Conservation (phyloP, 148 eudicot genomes). For the Vaccinium myrtillus region DNA sequence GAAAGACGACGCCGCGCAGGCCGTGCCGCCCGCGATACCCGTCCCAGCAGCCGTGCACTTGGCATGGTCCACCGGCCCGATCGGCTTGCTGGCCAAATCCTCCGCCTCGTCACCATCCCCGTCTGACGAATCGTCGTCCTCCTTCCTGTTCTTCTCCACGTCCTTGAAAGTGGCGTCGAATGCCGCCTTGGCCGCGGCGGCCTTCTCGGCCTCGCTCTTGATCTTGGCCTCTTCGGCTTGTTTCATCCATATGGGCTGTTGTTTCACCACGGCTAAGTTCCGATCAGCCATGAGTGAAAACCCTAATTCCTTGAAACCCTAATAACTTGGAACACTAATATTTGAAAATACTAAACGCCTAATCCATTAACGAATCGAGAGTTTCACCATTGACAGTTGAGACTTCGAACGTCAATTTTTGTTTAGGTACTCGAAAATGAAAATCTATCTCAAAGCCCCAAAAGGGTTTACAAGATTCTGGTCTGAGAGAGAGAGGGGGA, state of each 20-base stretch:
- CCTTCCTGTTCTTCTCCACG: conserved; percentile 45
- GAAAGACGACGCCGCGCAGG: conserved; percentile 62
- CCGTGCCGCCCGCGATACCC: conserved; percentile 88
- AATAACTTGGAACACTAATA: too few relatives aligned
- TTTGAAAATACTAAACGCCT: too few relatives aligned
- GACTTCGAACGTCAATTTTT: too few relatives aligned
- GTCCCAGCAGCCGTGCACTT: conserved; percentile 91
- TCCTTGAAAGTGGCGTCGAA: conserved; percentile 94
- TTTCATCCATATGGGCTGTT: conserved; percentile 75
- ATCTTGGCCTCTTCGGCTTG: conserved; percentile 96
- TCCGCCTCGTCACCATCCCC: conserved; percentile 47
- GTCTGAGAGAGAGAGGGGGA: too few relatives aligned
- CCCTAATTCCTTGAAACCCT: conserved; percentile 14
- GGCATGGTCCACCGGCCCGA: conserved; percentile 79
- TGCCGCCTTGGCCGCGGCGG: conserved; percentile 92
- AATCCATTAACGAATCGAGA: too few relatives aligned
- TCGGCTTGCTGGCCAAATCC: conserved; percentile 55
- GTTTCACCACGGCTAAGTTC: conserved; percentile 44
- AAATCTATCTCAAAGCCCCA: too few relatives aligned
- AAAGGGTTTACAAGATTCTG: too few relatives aligned
- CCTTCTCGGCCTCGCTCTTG: conserved; percentile 90
- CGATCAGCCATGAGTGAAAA: conserved; percentile 68
- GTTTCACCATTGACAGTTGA: too few relatives aligned
- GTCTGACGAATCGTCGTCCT: conserved; percentile 42
- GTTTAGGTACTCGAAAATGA: too few relatives aligned